Evolutionary conservation across 2,329 filamentous ascomycete genomes (phyloP).

Genomic region (Apiospora kogelbergensis): DNA sequence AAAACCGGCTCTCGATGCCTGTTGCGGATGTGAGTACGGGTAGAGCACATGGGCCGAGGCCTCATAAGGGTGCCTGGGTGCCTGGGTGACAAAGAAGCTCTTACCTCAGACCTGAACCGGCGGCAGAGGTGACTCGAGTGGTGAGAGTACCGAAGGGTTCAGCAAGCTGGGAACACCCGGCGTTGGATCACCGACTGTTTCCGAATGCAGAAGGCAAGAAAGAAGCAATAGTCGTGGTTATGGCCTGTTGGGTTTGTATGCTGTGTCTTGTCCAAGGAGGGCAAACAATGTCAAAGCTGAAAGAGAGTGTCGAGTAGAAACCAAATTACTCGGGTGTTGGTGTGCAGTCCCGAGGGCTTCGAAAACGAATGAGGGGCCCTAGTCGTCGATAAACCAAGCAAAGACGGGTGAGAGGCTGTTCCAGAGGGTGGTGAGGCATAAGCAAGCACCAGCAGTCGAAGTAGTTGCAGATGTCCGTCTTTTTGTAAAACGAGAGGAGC

Average conservation of each 20-base stretch:
- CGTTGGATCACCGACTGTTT: conserved; percentile 7
- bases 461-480: conserved; percentile 11
- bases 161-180: neutral
- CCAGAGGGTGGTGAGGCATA: neutral
- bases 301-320: conserved; percentile 5
- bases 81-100: neutral
- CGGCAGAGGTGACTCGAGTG: conserved; percentile 4
- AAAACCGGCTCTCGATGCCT: neutral
- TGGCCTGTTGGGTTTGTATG: neutral
- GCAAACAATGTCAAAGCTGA: conserved; percentile 1
- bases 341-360: neutral
- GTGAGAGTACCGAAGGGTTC: neutral
- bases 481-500: conserved; percentile 16
- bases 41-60: neutral
- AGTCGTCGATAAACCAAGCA: neutral
- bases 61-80: neutral
- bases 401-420: neutral
- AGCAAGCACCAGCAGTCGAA: neutral
- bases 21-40: neutral
- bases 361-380: conserved; percentile 6
- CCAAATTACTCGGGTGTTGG: neutral
- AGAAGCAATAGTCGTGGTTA: neutral
- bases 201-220: neutral
- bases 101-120: conserved; percentile 8
- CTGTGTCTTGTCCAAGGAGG: neutral